Evolutionary conservation across 1,284 basidiomycete genomes (phyloP).

Genomic region (Naganishia sp.): DNA sequence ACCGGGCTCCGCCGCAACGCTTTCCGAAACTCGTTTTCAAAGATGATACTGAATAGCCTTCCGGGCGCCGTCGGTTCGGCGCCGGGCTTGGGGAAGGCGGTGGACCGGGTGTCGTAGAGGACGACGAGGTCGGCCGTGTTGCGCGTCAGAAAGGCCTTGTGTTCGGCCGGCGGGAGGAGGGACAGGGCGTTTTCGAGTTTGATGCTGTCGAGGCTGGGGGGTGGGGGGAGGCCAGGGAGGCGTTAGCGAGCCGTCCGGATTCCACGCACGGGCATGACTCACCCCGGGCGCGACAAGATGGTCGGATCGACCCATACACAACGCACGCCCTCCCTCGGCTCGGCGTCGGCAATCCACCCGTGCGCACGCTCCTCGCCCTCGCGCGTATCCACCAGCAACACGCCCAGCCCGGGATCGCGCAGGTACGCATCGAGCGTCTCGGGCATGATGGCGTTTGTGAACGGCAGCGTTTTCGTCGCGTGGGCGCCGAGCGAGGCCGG

Average conservation of each 20-base stretch:
- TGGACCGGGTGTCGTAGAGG: constrained; percentile 76
- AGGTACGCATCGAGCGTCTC: constrained; percentile 66
- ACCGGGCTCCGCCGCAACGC: constrained; percentile 75
- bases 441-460: constrained; percentile 64
- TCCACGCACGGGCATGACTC: constrained; percentile 45
- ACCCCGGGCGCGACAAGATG: constrained; percentile 70
- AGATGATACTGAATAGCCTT: constrained; percentile 67
- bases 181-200: constrained; percentile 75
- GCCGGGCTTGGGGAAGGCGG: constrained; percentile 58
- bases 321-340: constrained; percentile 40
- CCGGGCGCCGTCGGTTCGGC: constrained; percentile 60
- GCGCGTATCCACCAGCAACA: constrained; percentile 81
- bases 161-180: constrained; percentile 70
- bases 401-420: constrained; percentile 60
- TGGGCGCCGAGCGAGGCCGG: neutral
- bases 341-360: constrained; percentile 66
- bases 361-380: constrained; percentile 71
- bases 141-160: constrained; percentile 71
- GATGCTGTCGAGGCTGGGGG: constrained; percentile 63
- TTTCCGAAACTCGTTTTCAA: constrained; percentile 71
- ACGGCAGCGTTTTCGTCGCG: constrained; percentile 54
- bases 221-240: constrained; percentile 23
- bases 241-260: neutral
- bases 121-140: constrained; percentile 88
- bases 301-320: constrained; percentile 84